A percentile compares a stretch with the other conserved stretches of the same genome.
phyloP scores from a whole-genome alignment of 2,329 filamentous ascomycete species.

The Apiospora rasikravindrae region DNA sequence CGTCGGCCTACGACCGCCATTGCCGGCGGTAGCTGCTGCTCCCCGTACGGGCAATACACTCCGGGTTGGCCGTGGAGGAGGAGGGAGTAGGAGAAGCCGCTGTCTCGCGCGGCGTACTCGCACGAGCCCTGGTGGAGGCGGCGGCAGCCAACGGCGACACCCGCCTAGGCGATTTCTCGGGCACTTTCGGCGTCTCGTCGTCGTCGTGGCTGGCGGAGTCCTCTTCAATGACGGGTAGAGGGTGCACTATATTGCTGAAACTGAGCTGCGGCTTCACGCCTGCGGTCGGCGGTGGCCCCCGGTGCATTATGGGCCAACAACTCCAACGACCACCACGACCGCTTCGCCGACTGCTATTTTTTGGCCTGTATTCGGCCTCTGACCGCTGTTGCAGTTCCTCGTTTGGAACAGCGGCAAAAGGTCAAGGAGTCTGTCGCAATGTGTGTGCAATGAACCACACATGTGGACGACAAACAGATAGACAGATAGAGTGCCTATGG shows the following conservation, averaged over 20 bases:
- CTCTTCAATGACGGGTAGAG: neutral
- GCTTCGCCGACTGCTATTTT: neutral
- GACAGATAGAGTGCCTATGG: no score
- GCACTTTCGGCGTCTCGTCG: conserved; percentile 13
- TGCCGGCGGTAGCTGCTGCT: neutral
- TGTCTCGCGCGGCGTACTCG: conserved; percentile 15
- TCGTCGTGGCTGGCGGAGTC: conserved; percentile 12
- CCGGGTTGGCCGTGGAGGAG: neutral
- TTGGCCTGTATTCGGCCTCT: neutral
- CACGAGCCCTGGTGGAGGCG: neutral
- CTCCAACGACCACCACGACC: neutral
- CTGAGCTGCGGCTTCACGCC: neutral
- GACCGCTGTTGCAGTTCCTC: neutral
- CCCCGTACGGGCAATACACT: neutral
- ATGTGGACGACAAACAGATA: neutral
- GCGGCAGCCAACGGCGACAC: neutral
- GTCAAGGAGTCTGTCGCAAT: neutral
- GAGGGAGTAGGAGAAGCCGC: neutral
- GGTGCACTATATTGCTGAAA: neutral
- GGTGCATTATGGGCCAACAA: neutral
- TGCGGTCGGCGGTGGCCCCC: neutral
- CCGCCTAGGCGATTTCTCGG: conserved; percentile 16
- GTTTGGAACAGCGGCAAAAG: neutral
- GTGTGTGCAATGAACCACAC: neutral
- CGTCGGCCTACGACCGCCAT: neutral